Conservation (phyloP, 208 protist species). For the Trichomonas gallinae region DNA sequence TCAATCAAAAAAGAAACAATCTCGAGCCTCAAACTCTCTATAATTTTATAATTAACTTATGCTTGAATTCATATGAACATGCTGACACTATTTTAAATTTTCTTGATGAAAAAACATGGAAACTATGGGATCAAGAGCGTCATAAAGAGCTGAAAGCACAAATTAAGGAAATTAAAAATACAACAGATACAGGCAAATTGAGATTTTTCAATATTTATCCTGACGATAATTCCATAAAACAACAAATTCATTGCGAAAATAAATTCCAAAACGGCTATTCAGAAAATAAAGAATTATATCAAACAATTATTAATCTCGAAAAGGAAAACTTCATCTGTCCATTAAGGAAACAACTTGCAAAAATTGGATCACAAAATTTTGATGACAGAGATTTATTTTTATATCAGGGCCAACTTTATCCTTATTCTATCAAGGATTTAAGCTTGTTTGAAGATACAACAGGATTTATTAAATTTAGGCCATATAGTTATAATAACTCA, state of each 20-base stretch:
- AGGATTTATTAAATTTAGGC: not conserved
- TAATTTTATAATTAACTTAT: too few relatives aligned
- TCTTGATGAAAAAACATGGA: too few relatives aligned
- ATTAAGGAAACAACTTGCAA: not conserved
- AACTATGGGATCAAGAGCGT: too few relatives aligned
- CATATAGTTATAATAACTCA: not conserved
- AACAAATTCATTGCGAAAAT: not conserved
- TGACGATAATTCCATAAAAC: not conserved
- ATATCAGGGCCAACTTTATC: not conserved
- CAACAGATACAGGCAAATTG: too few relatives aligned
- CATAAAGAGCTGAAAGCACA: too few relatives aligned
- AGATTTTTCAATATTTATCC: not conserved
- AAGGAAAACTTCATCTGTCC: not conserved
- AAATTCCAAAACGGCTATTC: not conserved
- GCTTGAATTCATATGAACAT: too few relatives aligned
- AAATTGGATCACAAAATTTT: not conserved
- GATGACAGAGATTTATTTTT: not conserved
- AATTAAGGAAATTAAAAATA: too few relatives aligned
- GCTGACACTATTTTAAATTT: too few relatives aligned
- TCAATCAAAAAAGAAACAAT: too few relatives aligned
- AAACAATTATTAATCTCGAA: not conserved
- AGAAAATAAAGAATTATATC: not conserved
- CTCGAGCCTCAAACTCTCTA: too few relatives aligned
- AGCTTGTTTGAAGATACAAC: not conserved
- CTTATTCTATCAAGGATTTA: not conserved